Conservation (phyloP, 2,329 filamentous ascomycete species). For the Stemphylium beticola region DNA sequence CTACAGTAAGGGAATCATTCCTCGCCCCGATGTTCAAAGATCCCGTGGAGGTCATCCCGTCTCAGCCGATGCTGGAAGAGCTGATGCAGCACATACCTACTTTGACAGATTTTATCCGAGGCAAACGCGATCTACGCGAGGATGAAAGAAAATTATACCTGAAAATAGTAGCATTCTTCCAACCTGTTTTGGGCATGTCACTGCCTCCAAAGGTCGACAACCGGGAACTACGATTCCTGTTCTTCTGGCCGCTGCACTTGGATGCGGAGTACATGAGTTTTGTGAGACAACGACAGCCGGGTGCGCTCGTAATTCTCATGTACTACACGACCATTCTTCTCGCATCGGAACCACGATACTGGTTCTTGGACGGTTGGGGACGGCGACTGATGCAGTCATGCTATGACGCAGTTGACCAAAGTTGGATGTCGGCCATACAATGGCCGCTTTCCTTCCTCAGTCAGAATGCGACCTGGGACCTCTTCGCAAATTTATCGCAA, state of each 20-base stretch:
- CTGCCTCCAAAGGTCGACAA: constrained; percentile 35
- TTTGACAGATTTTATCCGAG: constrained; percentile 29
- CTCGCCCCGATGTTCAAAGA: constrained; percentile 32
- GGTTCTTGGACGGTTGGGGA: constrained; percentile 50
- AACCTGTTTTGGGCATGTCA: constrained; percentile 27
- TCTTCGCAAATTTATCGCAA: constrained; percentile 7
- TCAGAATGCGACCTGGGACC: constrained; percentile 9
- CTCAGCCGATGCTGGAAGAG: constrained; percentile 37
- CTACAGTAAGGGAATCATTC: constrained; percentile 29
- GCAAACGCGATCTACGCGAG: constrained; percentile 24
- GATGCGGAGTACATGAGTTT: constrained; percentile 38
- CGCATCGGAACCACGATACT: constrained; percentile 45
- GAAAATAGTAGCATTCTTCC: constrained; percentile 23
- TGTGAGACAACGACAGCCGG: constrained; percentile 40
- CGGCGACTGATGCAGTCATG: constrained; percentile 34
- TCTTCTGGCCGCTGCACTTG: constrained; percentile 49
- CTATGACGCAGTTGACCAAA: constrained; percentile 28
- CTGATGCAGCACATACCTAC: constrained; percentile 28
- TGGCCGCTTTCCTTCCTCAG: constrained; percentile 36
- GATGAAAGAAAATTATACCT: constrained; percentile 24
- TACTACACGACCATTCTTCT: constrained; percentile 48
- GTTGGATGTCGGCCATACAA: constrained; percentile 31
- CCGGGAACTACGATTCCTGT: constrained; percentile 45
- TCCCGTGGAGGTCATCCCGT: constrained; percentile 25
- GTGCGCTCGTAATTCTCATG: constrained; percentile 48